Evolutionary conservation across 768 basidiomycete species (phyloP), one percentile per base, ranked within the genome.

Genomic region (Russula sp.): DNA sequence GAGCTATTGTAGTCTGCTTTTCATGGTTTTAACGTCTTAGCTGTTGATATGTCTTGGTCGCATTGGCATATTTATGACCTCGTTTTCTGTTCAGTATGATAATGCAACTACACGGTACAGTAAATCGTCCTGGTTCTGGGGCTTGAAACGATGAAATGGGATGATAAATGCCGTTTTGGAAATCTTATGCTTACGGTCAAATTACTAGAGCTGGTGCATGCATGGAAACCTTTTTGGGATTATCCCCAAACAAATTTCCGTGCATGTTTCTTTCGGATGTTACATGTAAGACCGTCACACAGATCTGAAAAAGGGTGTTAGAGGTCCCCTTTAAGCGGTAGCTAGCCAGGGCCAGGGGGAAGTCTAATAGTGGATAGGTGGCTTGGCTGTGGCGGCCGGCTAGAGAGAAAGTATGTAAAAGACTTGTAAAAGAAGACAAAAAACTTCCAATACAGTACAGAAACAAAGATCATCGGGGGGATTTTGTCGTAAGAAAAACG

Each of bases 241-340:
- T 11, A 34, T 34, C 34, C 34, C 34, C 11, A 34, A 34, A 34
- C 8, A 11, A 34, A 34, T 34, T 34, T 34, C 11, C 10, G 11
- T 3, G 34, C 34, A 34, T 11, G 1, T 30, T 30, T 30, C 11
- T 1, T 38, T 38, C 34, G 38, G 14, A 2, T 38, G 3, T 38
- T 38, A 38, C 38, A n/a, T 14, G 38, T 38, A 38, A 36, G 38
- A 38, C 13, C 14, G 38, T 38, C 38, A 38, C 38, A 16, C 5
- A 16, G n/a, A n/a, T n/a, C 16, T 18, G 28, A 34, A 32, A 28
- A 55, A 32, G 42, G 63, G 66, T 67, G 58, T 38, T 59, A 55
- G 66, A 55, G 51, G 66, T 61, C 66, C 65, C 22, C 5, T 16
- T n/a, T 36, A 46, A 32, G 58, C 63, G 30, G 56, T 22, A 22